Evolutionary conservation across 257 asterid species (phyloP).

Genomic region (Asclepias syriaca): DNA sequence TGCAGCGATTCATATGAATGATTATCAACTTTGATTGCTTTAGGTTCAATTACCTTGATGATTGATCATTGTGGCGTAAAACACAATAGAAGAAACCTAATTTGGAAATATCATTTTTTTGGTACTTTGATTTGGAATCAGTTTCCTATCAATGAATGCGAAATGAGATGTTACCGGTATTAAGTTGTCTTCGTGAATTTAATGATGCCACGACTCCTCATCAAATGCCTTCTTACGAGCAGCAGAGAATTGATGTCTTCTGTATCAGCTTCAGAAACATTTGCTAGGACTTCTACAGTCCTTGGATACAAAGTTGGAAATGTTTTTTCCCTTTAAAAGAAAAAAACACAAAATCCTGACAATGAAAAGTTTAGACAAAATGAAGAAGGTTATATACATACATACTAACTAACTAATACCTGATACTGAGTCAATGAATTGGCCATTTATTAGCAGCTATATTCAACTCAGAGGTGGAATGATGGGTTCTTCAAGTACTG

Average conservation of each 20-base stretch:
- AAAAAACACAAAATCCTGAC: not conserved
- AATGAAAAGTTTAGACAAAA: not conserved
- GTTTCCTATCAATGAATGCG: too few species aligned
- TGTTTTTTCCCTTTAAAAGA: constrained; percentile 50
- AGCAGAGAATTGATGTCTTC: constrained; percentile 41
- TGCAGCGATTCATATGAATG: too few species aligned
- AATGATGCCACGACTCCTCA: too few species aligned
- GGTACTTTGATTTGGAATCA: too few species aligned
- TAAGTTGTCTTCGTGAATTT: too few species aligned
- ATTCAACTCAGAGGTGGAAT: constrained; percentile 46
- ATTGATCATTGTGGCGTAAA: too few species aligned
- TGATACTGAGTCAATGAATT: constrained; percentile 78
- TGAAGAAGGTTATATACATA: not conserved
- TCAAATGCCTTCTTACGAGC: too few species aligned
- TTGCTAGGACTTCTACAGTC: constrained; percentile 62
- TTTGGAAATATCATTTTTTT: too few species aligned
- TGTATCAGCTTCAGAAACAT: constrained; percentile 67
- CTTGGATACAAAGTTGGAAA: constrained; percentile 75
- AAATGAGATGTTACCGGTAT: too few species aligned
- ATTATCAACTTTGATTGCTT: too few species aligned
- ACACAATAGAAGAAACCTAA: too few species aligned
- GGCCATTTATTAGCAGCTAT: constrained; percentile 71
- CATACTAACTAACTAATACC: constrained; percentile 30
- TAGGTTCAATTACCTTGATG: too few species aligned
- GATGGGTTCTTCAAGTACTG: constrained; percentile 45